Conservation (phyloP, 2,329 filamentous ascomycete genomes). For the Phyllosticta capitalensis region DNA sequence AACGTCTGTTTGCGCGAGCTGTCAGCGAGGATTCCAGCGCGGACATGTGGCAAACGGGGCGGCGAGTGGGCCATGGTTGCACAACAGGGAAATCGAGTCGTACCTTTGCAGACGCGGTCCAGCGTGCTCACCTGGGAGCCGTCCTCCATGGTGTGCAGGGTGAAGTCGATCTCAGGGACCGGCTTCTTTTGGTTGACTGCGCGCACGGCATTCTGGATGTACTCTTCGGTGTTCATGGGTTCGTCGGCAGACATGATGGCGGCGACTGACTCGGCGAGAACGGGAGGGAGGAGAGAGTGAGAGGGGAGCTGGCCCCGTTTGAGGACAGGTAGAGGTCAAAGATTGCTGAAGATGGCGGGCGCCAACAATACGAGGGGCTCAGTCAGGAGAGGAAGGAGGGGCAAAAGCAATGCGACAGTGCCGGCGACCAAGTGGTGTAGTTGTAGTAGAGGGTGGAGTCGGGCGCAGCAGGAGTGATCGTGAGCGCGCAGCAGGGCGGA, state of each 20-base stretch:
- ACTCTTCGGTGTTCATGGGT: slow-evolving; percentile 30
- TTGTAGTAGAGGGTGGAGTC: neutral
- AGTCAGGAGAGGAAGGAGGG: neutral
- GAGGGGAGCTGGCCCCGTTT: neutral
- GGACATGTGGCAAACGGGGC: slow-evolving; percentile 1
- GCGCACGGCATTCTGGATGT: slow-evolving; percentile 78
- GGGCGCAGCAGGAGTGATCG: neutral
- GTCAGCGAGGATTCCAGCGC: slow-evolving; percentile 19
- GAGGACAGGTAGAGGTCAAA: neutral
- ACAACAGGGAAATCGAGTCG: slow-evolving; percentile 14
- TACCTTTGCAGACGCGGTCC: slow-evolving; percentile 98
- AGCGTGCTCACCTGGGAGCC: slow-evolving; percentile 87
- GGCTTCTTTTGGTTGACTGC: slow-evolving; percentile 93
- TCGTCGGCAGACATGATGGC: slow-evolving; percentile 27
- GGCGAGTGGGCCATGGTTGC: neutral
- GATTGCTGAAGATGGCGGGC: neutral
- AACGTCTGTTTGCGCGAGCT: slow-evolving; percentile 56
- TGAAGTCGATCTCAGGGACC: slow-evolving; percentile 96
- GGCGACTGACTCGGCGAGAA: neutral
- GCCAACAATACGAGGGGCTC: neutral
- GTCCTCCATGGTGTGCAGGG: slow-evolving; percentile 97
- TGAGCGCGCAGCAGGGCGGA: neutral
- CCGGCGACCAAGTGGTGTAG: neutral
- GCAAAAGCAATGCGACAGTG: slow-evolving; percentile 4
- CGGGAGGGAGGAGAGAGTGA: neutral